Evolutionary conservation across 1,139 yeast species (phyloP), one percentile per base, ranked within the genome.

Genomic region (Yamadazyma songkhlaensis): DNA sequence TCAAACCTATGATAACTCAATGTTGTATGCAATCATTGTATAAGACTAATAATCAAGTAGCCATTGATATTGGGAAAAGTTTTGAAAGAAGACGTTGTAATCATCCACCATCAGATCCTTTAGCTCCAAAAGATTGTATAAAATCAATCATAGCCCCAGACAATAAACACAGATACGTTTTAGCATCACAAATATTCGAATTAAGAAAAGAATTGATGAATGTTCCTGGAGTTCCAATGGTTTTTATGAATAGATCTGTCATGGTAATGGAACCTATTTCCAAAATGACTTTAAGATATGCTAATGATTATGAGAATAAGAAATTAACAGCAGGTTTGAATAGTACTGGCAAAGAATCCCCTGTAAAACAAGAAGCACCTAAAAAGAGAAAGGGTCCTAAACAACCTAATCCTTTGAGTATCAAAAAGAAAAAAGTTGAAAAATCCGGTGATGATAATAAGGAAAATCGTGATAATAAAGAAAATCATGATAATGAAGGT

Each of bases 191-290:
- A 54, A 81, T 85, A 51, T 74, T 76, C 31, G 73, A 77, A 22
- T 68, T 90, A 39, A 74, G 98, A 47, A 74, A 77, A 41, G 64
- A 67, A 36, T 67, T 92, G 45, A 74, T 97, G 47, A 67, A 67
- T 25, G 71, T 89, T 11, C 95, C 98, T 0, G 98, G 96, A 9
- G 84, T 88, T 3, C 99, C 99, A 0, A 62, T 92, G 47, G 67
- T 90, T 7, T 89, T 85, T 58, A 80, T 92, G 77, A 84, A 85
- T 54, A 73, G 96, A 46, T 80, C 96, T 1, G 98, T 94, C 15
- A 86, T 92, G 92, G 82, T 92, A 31, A 82, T 92, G 94, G 99
- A 92, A 60, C 96, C 96, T 10, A 67, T 90, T 48, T 84, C 95
- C 36, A 77, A 75, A 32, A 85, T 85, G 9, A 84, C 94, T 33